Percentiles rank a stretch among this genome's conserved stretches.
phyloP scores from a whole-genome alignment of 164 flowering plant genomes.

The Stephania yunnanensis region DNA sequence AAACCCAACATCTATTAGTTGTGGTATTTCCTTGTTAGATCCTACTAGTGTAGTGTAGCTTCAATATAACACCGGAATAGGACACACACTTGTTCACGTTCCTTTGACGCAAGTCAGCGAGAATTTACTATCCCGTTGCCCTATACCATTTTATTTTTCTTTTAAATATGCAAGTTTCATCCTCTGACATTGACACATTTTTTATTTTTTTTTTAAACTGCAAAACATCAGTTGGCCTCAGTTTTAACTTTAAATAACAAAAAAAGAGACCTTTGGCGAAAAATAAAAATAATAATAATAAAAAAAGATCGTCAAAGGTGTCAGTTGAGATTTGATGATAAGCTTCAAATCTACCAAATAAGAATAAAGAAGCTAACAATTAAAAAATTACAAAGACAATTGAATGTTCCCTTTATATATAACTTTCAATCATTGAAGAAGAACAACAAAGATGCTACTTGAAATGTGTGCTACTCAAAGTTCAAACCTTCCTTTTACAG shows the following conservation, averaged over 20 bases:
- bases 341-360: not conserved
- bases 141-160: not conserved
- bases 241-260: not conserved
- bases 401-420: not conserved
- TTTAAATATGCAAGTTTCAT: not conserved
- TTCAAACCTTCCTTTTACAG: not conserved
- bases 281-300: too few species aligned
- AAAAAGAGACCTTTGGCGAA: not conserved
- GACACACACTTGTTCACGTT: too few species aligned
- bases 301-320: not conserved
- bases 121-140: too few species aligned
- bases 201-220: too few species aligned
- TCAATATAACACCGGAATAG: too few species aligned
- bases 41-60: too few species aligned
- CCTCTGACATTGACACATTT: not conserved
- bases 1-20: too few species aligned
- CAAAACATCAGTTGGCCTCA: not conserved
- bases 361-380: not conserved
- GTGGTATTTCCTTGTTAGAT: too few species aligned
- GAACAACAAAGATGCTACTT: not conserved
- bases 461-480: not conserved
- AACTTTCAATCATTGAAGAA: not conserved
- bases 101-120: too few species aligned
- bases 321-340: not conserved
- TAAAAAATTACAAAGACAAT: not conserved